Percentiles rank a stretch among this genome's conserved stretches.
phyloP scores from a whole-genome alignment of 202 grass and related monocot species.

The Carex arenaria region DNA sequence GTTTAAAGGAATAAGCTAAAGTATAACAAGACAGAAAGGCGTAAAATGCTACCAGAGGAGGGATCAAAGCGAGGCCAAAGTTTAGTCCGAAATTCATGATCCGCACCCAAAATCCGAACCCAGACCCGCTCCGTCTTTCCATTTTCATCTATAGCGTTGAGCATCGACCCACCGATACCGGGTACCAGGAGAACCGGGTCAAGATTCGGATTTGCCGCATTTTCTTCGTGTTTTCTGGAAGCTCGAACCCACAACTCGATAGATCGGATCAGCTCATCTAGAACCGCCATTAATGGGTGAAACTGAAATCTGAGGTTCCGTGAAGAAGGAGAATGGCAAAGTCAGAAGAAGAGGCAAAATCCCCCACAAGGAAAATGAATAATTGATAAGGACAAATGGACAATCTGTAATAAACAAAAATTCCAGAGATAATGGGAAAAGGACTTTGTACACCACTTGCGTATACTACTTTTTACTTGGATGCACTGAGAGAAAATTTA shows the following conservation, averaged over 20 bases:
- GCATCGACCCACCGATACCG: conserved; percentile 69
- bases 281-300: conserved; percentile 40
- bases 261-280: conserved; percentile 73
- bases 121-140: conserved; percentile 76
- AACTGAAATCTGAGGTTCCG: conserved; percentile 1
- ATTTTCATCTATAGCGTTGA: conserved; percentile 70
- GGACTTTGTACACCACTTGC: too few relatives aligned
- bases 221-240: conserved; percentile 42
- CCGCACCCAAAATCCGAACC: conserved; percentile 77
- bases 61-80: conserved; percentile 92
- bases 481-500: too few relatives aligned
- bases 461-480: too few relatives aligned
- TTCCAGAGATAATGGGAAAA: too few relatives aligned
- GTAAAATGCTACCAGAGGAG: conserved; percentile 46
- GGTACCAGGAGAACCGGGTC: conserved; percentile 82
- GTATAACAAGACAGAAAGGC: not conserved
- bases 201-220: conserved; percentile 50
- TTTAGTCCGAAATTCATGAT: conserved; percentile 81
- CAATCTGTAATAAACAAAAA: too few relatives aligned
- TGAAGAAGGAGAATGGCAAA: not conserved
- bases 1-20: not conserved
- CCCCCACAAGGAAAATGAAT: not conserved
- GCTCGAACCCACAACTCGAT: conserved; percentile 75
- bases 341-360: not conserved
- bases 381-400: not conserved